Conservation (phyloP, 306 rosid genomes). For the Hylodesmum podocarpum region DNA sequence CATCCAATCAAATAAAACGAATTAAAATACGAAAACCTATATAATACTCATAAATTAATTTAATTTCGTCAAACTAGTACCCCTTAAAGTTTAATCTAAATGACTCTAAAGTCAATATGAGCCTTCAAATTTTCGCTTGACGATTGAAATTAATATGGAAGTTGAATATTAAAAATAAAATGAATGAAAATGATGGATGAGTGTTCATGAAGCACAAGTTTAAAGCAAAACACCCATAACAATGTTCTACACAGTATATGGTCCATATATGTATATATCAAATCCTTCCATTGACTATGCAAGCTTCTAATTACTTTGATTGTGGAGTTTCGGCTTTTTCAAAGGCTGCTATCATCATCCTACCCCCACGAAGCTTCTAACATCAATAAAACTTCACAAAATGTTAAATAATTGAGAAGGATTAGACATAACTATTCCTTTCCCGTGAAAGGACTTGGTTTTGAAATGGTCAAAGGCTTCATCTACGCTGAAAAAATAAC, state of each 20-base stretch:
- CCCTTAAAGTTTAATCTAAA: not conserved
- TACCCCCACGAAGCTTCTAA: conserved; percentile 23
- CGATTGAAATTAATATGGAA: not conserved
- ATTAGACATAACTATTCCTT: not conserved
- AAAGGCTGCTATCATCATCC: not conserved
- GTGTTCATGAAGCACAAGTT: not conserved
- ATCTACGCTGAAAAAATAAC: not conserved
- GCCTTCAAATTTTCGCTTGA: not conserved
- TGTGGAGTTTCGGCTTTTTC: conserved; percentile 12
- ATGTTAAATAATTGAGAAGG: not conserved
- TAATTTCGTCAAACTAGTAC: not conserved
- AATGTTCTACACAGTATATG: not conserved
- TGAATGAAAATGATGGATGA: not conserved
- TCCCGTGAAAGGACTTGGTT: not conserved
- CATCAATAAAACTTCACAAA: not conserved
- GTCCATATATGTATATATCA: not conserved
- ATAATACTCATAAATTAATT: not conserved
- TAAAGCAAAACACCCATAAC: not conserved
- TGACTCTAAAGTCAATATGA: conserved; percentile 20
- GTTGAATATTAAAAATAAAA: not conserved
- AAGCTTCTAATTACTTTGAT: not conserved
- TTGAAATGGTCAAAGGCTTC: not conserved
- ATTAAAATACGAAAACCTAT: not conserved
- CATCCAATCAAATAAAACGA: not conserved
- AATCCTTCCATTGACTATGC: not conserved